phyloP scores from a whole-genome alignment of 2,329 filamentous ascomycete species.

The Exophiala phaeomuriformis region DNA sequence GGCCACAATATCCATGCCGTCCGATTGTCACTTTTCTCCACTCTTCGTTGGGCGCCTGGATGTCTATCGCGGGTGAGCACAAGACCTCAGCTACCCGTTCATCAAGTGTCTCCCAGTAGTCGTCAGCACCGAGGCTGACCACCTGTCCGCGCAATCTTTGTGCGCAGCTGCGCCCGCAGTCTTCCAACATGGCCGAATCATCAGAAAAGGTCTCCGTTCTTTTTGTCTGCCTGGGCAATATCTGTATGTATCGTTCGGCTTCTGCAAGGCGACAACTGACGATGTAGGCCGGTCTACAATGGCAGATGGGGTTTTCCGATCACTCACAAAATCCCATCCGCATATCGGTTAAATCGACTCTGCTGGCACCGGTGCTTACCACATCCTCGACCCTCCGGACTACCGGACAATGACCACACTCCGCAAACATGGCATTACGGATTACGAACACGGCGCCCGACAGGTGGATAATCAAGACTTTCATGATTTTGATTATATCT shows the following conservation, averaged over 20 bases:
- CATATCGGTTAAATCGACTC: slow-evolving; percentile 68
- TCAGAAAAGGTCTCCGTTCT: slow-evolving; percentile 57
- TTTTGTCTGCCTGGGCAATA: slow-evolving; percentile 96
- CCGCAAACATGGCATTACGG: slow-evolving; percentile 62
- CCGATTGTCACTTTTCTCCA: neutral
- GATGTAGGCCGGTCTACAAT: slow-evolving; percentile 66
- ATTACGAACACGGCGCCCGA: slow-evolving; percentile 70
- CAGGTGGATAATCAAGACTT: slow-evolving; percentile 70
- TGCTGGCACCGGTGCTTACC: slow-evolving; percentile 85
- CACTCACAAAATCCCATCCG: slow-evolving; percentile 48
- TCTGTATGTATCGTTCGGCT: slow-evolving; percentile 50
- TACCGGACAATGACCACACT: slow-evolving; percentile 76
- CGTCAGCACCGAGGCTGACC: neutral
- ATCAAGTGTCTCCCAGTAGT: neutral
- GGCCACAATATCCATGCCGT: neutral
- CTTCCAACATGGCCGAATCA: slow-evolving; percentile 14
- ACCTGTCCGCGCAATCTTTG: slow-evolving; percentile 10
- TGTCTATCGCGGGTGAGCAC: neutral
- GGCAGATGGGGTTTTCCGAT: slow-evolving; percentile 88
- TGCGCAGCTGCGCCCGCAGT: slow-evolving; percentile 8
- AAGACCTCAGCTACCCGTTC: neutral
- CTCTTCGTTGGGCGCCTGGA: neutral
- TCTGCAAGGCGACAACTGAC: slow-evolving; percentile 7
- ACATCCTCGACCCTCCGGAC: slow-evolving; percentile 69
- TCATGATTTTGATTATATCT: slow-evolving; percentile 78